Conservation (phyloP, 192 early-diverging fungal genomes). For the Lobosporangium transversale region DNA sequence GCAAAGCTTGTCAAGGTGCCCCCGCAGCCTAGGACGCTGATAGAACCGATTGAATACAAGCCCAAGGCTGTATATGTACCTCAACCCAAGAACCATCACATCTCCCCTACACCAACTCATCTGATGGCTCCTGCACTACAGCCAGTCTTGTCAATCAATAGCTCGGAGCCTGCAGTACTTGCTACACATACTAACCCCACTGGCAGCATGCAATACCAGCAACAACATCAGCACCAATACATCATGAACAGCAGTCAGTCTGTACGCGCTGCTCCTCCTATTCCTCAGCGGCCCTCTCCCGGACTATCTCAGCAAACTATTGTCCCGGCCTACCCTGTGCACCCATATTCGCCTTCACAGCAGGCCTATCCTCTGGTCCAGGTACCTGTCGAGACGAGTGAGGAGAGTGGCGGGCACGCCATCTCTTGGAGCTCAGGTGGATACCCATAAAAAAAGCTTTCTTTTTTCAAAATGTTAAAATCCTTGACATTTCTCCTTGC, state of each 20-base stretch:
- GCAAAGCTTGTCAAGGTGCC: conserved; percentile 23
- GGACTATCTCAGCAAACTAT: conserved; percentile 16
- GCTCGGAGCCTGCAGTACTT: conserved; percentile 36
- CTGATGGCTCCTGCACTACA: conserved; percentile 30
- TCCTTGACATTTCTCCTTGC: background rate
- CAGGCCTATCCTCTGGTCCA: conserved; percentile 39
- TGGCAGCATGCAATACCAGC: background rate
- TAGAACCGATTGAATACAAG: conserved; percentile 26
- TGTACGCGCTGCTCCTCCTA: conserved; percentile 9
- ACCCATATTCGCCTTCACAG: conserved; percentile 29
- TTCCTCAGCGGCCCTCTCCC: conserved; percentile 27
- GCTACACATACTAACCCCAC: conserved; percentile 23
- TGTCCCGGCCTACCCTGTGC: conserved; percentile 28
- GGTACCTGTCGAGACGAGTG: conserved; percentile 8
- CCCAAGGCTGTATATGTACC: conserved; percentile 4
- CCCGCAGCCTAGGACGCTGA: conserved; percentile 9
- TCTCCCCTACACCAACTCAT: conserved; percentile 16
- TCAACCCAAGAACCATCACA: background rate
- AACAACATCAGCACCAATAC: conserved; percentile 18
- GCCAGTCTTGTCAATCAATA: conserved; percentile 29
- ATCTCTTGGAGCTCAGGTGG: conserved; percentile 40
- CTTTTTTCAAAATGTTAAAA: too few relatives aligned
- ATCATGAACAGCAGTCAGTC: background rate
- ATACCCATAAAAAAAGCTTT: conserved; percentile 39
- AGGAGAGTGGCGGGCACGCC: conserved; percentile 14